Evolutionary conservation across 331 rosid genomes (phyloP).

Genomic region (Dryas integrifolia): DNA sequence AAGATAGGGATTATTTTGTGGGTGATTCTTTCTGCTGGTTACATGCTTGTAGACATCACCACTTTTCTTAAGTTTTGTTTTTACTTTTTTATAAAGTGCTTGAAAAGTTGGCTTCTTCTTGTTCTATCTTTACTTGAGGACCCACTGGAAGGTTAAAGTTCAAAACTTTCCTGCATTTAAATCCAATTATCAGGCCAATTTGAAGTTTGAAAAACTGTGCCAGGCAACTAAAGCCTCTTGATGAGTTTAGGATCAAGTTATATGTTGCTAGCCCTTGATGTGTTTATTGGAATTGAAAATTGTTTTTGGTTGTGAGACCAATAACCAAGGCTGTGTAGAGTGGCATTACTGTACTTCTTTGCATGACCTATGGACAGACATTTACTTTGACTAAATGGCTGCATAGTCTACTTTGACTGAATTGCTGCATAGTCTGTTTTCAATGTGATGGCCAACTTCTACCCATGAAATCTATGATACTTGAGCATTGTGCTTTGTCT

Average conservation of each 20-base stretch:
- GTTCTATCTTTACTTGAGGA: neutral
- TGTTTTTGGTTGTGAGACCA: neutral
- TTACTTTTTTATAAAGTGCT: too few relatives aligned
- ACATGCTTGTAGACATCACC: neutral
- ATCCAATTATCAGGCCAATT: neutral
- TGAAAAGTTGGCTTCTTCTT: neutral
- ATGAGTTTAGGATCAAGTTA: neutral
- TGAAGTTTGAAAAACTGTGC: neutral
- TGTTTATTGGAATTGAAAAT: neutral
- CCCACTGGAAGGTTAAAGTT: neutral
- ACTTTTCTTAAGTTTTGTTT: neutral
- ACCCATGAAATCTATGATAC: neutral
- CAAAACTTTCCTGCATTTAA: neutral
- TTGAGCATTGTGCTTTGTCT: neutral
- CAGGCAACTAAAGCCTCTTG: neutral
- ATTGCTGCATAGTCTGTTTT: neutral
- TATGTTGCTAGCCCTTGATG: neutral
- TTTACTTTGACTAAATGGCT: neutral
- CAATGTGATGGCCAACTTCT: neutral
- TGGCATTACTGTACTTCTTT: neutral
- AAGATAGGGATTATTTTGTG: neutral
- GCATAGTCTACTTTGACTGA: neutral
- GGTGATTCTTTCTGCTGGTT: slow-evolving; percentile 5
- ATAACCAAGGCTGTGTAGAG: neutral
- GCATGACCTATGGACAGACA: neutral